A percentile compares a stretch with the other conserved stretches of the same genome.
Evolutionary conservation across 2,329 filamentous ascomycete genomes (phyloP).

Genomic region (Aspergillus phoenicis): DNA sequence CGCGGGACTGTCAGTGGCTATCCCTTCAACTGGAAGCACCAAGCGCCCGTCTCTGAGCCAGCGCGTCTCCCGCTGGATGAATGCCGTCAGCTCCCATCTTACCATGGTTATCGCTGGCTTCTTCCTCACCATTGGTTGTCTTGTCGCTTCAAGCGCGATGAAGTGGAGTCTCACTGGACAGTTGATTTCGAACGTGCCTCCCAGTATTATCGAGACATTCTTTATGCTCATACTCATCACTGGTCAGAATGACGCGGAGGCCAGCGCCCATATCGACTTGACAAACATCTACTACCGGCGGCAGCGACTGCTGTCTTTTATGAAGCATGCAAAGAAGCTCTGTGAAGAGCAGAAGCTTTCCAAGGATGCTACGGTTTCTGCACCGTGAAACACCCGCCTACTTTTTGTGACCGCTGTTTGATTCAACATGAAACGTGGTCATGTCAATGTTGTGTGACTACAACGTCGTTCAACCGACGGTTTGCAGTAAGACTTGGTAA

Average conservation of each 20-base stretch:
- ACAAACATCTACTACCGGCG: slow-evolving; percentile 23
- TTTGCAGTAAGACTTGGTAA: too few relatives aligned
- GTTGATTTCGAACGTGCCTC: slow-evolving; percentile 39
- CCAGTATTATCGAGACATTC: slow-evolving; percentile 41
- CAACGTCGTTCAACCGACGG: too few relatives aligned
- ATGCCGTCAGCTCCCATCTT: slow-evolving; percentile 31
- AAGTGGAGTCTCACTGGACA: slow-evolving; percentile 38
- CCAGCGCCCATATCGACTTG: slow-evolving; percentile 18
- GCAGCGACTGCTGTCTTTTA: too few relatives aligned
- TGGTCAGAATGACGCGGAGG: slow-evolving; percentile 35
- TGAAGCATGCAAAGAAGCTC: too few relatives aligned
- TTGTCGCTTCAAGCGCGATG: slow-evolving; percentile 34
- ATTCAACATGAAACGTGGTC: too few relatives aligned
- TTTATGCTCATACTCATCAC: slow-evolving; percentile 39
- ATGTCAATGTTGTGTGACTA: too few relatives aligned
- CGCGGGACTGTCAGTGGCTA: neutral
- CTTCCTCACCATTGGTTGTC: slow-evolving; percentile 30
- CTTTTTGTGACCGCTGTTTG: too few relatives aligned
- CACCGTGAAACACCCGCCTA: too few relatives aligned
- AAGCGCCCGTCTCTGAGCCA: slow-evolving; percentile 18
- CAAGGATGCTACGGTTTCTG: too few relatives aligned
- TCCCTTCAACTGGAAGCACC: neutral
- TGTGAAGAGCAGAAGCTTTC: too few relatives aligned
- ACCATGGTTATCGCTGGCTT: slow-evolving; percentile 31
- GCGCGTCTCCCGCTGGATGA: slow-evolving; percentile 27